Evolutionary conservation across 352 stramenopile species (phyloP), one percentile per base, ranked within the genome.

Genomic region (Globisporangium spinosum): DNA sequence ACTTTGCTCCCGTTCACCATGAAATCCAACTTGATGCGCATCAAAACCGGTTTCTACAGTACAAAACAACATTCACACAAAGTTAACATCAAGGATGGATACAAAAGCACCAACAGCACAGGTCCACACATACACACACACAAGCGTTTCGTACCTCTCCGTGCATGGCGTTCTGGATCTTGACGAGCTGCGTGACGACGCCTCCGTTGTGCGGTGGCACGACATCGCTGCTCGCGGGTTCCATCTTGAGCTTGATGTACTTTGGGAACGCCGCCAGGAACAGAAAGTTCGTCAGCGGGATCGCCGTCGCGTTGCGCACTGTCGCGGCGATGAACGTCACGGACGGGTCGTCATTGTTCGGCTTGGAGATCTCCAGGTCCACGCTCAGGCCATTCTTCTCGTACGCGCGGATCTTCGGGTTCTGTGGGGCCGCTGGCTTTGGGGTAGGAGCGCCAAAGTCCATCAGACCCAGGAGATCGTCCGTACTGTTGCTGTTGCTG

Each of bases 171-270:
- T 99, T 99, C 60, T 94, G 91, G 59, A 99, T 96, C 77, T 95
- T 98, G 69, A 99, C 95, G 32, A 96, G 85, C 77, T 99, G 97
- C 22, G 94, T 99, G 17, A 98, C 83, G 20, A 70, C 70, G 8
- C 84, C 94, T 49, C 76, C 76, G 32, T 78, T 89, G 40, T 94
- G 91, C 2, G 93, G 69, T 8, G 95, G 93, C 58, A 99, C 76
- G 22, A 89, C 93, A 34, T 96, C 94, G 27, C 89, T 96, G 20
- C 87, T 97, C 4, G 96, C 90, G n/a, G 97, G 95, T 69, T 98
- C 94, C 95, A 99, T 98, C 82, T 98, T 97, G 76, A 99, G 92
- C 61, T 97, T 98, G 64, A 99, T 94, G 72, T 98, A 99, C 82
- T 96, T 99, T 25, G 98, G 97, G 71, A 99, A 98, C 34, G 97